A percentile compares a stretch with the other conserved stretches of the same genome.
Conservation (phyloP, 495 filamentous ascomycete species). For the Tuber indicum region DNA sequence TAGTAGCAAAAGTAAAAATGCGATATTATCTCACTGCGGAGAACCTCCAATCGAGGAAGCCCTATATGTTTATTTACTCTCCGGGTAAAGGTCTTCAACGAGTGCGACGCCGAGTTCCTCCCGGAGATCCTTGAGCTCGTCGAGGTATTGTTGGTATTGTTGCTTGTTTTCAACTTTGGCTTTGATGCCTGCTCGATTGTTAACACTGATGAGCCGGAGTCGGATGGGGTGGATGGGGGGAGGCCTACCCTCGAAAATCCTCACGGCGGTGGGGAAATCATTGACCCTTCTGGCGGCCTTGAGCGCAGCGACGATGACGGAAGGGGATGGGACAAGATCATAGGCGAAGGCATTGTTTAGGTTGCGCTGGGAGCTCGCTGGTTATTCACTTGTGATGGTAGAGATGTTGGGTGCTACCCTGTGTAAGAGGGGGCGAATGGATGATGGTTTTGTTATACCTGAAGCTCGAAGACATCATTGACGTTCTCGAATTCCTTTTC, state of each 20-base stretch:
- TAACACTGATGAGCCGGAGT: slow-evolving; percentile 13
- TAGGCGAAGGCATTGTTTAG: slow-evolving; percentile 99
- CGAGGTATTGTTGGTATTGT: slow-evolving; percentile 96
- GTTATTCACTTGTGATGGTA: slow-evolving; percentile 7
- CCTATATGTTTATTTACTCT: slow-evolving; percentile 43
- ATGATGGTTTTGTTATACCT: slow-evolving; percentile 56
- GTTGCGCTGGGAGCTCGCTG: slow-evolving; percentile 64
- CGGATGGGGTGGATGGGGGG: slow-evolving; percentile 18
- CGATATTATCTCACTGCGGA: neutral
- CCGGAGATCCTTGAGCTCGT: slow-evolving; percentile 81
- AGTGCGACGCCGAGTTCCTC: slow-evolving; percentile 88
- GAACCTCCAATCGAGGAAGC: neutral
- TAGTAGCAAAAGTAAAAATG: neutral
- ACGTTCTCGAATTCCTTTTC: slow-evolving; percentile 98
- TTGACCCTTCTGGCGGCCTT: slow-evolving; percentile 91
- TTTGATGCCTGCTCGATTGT: slow-evolving; percentile 68
- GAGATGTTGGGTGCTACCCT: neutral
- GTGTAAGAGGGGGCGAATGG: neutral
- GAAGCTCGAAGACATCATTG: slow-evolving; percentile 98
- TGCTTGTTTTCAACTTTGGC: slow-evolving; percentile 97
- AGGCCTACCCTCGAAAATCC: slow-evolving; percentile 87
- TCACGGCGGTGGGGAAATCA: slow-evolving; percentile 95
- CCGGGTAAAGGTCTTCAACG: slow-evolving; percentile 92
- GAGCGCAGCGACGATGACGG: slow-evolving; percentile 85
- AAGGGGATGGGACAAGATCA: slow-evolving; percentile 93